Conservation (phyloP, 1,284 basidiomycete species). For the Apiotrichum brassicae region DNA sequence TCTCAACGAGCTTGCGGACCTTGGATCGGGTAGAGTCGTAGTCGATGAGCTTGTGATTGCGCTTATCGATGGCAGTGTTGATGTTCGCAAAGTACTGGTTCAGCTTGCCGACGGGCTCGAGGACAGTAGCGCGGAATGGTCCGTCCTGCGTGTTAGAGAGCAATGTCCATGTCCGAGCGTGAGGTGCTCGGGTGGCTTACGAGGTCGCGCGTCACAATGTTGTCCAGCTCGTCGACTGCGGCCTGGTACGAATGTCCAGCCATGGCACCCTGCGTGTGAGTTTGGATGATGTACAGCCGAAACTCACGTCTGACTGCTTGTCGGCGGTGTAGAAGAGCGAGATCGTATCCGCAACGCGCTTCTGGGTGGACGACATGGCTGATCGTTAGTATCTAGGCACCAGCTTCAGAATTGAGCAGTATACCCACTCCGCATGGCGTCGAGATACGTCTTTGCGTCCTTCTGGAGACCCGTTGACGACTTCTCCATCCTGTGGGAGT, state of each 20-base stretch:
- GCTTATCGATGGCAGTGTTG: constrained; percentile 88
- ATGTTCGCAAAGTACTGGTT: constrained; percentile 90
- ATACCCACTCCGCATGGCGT: constrained; percentile 84
- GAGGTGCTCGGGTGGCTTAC: constrained; percentile 49
- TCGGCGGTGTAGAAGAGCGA: constrained; percentile 89
- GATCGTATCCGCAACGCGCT: constrained; percentile 90
- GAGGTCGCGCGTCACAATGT: constrained; percentile 74
- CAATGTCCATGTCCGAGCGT: neutral
- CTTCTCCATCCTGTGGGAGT: constrained; percentile 71
- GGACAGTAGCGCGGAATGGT: constrained; percentile 87
- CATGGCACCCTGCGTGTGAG: constrained; percentile 67
- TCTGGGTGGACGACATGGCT: constrained; percentile 89
- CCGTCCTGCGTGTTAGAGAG: constrained; percentile 59
- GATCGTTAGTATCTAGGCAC: constrained; percentile 5
- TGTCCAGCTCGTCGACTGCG: constrained; percentile 88
- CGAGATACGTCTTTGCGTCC: constrained; percentile 89
- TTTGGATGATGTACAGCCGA: neutral
- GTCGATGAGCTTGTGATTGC: constrained; percentile 96
- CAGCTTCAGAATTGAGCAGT: too few relatives aligned
- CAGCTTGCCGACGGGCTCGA: constrained; percentile 94
- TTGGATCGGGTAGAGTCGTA: constrained; percentile 88
- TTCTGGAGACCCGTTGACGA: constrained; percentile 87
- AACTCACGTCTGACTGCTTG: constrained; percentile 60
- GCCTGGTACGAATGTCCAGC: constrained; percentile 93
- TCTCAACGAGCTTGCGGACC: constrained; percentile 82